Evolutionary conservation across 768 basidiomycete species (phyloP).

Genomic region (Butyriboletus loyo): DNA sequence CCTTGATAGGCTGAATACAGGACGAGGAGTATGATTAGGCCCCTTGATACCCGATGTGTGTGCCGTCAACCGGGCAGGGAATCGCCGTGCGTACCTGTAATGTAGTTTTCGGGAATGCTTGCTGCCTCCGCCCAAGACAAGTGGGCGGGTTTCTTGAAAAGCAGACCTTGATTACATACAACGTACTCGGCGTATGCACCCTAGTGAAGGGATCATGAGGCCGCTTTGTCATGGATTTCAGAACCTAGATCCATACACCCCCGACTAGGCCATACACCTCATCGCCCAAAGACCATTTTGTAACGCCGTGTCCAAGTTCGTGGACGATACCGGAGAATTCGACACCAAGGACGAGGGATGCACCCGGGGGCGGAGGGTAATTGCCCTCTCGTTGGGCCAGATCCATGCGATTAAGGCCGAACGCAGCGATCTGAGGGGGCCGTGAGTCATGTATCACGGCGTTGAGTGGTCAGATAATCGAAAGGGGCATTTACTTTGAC

Average conservation of each 20-base stretch:
- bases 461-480: neutral
- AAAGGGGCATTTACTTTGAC: slow-evolving; percentile 56
- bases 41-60: neutral
- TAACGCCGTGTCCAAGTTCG: slow-evolving; percentile 48
- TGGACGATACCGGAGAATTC: slow-evolving; percentile 77
- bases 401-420: slow-evolving; percentile 91
- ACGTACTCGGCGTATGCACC: slow-evolving; percentile 93
- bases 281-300: slow-evolving; percentile 58
- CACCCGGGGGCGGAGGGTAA: slow-evolving; percentile 80
- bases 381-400: slow-evolving; percentile 63
- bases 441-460: neutral
- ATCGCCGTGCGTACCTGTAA: slow-evolving; percentile 60
- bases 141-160: slow-evolving; percentile 70
- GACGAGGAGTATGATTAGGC: slow-evolving; percentile 1
- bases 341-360: slow-evolving; percentile 75
- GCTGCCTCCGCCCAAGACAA: slow-evolving; percentile 85
- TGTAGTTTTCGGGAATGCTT: slow-evolving; percentile 81
- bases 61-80: slow-evolving; percentile 4
- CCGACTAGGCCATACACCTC: slow-evolving; percentile 77
- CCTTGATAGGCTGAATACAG: slow-evolving; percentile 53
- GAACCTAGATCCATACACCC: slow-evolving; percentile 55
- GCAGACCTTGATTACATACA: slow-evolving; percentile 56
- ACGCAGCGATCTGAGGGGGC: slow-evolving; percentile 60
- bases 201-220: slow-evolving; percentile 36
- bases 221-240: neutral